Base-by-base conservation (phyloP, 768 basidiomycete genomes). In the Pisolithus marmoratus region DNA sequence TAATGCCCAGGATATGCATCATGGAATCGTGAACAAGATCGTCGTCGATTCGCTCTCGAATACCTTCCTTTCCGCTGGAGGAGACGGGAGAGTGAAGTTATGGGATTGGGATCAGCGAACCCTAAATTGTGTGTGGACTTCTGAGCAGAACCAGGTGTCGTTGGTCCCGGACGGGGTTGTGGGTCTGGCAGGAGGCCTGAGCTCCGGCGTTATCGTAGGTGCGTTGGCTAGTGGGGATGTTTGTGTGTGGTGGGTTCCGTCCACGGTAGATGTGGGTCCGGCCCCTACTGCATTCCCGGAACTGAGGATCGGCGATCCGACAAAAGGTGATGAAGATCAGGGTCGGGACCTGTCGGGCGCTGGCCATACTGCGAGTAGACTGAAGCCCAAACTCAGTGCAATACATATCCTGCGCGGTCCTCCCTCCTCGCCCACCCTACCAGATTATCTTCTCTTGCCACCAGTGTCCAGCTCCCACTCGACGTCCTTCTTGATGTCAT, bases 81-180 rank as follows among this genome's bases (percentile, higher is more conserved):
- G 70, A 1, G 87, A 91, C 57, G 87, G 87, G 0, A 67, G 70
- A 22, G 75, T 88, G 57, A 92, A 90, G 63, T 55, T 93, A 3
- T 92, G 90, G 90, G 78, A 85, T 52, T 68, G 76, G 15, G 79
- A 74, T 56, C 34, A 14, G 15, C 14, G 15, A 4, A 69, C 68
- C 4, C 64, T 81, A 14, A 58, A 54, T n/a, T 84, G 83, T 53
- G 48, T 84, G 20, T 91, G 87, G 88, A 77, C 81, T 1, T 87
- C 83, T 19, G 67, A 73, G 17, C 62, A 58, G 22, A 70, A 71
- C 17, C 51, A 54, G 2, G 55, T 60, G 29, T 63, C 64, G 12
- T 63, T 74, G 14, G 58, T 76, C 2, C 67, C 72, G 2, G 83
- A 85, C 56, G 65, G 80, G 2, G 80, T 75, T 57, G 55, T 79